Evolutionary conservation across 495 filamentous ascomycete species (phyloP), one percentile per base, ranked within the genome.

Genomic region (Penicillium ochrochloron): DNA sequence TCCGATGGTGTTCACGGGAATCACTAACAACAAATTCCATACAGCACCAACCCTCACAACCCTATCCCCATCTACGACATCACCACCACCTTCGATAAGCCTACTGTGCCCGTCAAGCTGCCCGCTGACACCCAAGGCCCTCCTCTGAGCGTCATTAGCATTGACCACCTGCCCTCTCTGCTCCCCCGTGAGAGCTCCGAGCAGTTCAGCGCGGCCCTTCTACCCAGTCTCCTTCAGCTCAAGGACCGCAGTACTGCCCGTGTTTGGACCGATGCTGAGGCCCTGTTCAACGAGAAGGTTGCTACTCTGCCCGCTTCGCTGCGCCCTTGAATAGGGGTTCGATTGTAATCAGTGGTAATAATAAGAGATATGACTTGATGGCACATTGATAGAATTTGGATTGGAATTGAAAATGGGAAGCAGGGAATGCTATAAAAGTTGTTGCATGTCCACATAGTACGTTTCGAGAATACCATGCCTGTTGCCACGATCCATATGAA

Each of bases 161-260:
- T 98, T 69, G 94, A 97, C 73, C 94, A 97, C 73, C 85, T 98
- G 10, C 94, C 94, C 6, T 90, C 88, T 33, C 85, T 97, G 41
- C 84, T 98, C 19, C 92, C 94, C 11, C 82, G 94, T 50, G 94
- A 98, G 76, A 88, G 92, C 41, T 92, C 87, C 35, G 94, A 98
- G 81, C 86, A 91, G 29, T 97, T 97, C 75, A 92, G 88, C 77
- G 77, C 82, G 48, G 90, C 90, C 29, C 79, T 98, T 60, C 77
- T 98, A 39, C 93, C 93, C 3, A 89, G 87, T 66, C 78, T 98
- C 62, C 72, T 96, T 50, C 84, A 90, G 66, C 80, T 97, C 56
- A 92, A 94, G 73, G 84, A 92, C 73, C 85, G 92, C 72, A 75
- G 81, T 37, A 90, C 82, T 52, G 79, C 85, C 25, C 86, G 86